phyloP scores from a whole-genome alignment of 495 filamentous ascomycete species.

The Neurospora sp. region DNA sequence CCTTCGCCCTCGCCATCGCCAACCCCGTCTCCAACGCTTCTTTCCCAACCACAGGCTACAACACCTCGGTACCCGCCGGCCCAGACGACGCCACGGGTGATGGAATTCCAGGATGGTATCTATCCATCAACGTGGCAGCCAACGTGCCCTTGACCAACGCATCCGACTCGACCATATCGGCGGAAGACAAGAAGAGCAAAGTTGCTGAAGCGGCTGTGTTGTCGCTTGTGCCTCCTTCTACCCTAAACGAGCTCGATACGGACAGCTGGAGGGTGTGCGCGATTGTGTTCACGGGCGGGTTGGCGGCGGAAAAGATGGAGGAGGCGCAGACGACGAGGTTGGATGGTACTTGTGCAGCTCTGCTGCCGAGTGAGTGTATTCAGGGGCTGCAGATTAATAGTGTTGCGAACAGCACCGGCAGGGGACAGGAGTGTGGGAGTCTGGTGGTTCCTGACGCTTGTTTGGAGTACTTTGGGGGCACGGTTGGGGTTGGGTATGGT shows the following conservation, averaged over 20 bases:
- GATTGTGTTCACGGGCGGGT: constrained; percentile 9
- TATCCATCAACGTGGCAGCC: constrained; percentile 3
- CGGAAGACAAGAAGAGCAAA: background rate
- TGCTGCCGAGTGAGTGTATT: constrained; percentile 8
- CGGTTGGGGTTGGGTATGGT: constrained; percentile 6
- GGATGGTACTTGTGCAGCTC: constrained; percentile 2
- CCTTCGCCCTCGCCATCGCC: background rate
- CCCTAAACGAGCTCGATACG: no score
- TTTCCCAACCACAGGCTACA: constrained; percentile 10
- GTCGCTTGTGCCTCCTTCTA: constrained; percentile 4
- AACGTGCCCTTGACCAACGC: constrained; percentile 6
- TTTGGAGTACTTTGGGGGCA: background rate
- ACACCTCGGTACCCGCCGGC: constrained; percentile 9
- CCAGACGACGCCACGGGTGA: background rate
- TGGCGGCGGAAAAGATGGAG: background rate
- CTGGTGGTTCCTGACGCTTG: constrained; percentile 8
- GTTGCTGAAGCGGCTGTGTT: constrained; percentile 4
- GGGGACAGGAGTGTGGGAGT: constrained; percentile 1
- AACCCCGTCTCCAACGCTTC: background rate
- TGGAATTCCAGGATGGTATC: constrained; percentile 4
- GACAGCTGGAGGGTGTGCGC: constrained; percentile 10
- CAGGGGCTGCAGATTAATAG: constrained; percentile 8
- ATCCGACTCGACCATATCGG: background rate
- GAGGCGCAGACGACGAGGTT: background rate
- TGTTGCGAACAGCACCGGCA: background rate